Percentiles rank a stretch among this genome's conserved stretches.
Conservation (phyloP, 805 yeast species). For the Blastobotrys americana region DNA sequence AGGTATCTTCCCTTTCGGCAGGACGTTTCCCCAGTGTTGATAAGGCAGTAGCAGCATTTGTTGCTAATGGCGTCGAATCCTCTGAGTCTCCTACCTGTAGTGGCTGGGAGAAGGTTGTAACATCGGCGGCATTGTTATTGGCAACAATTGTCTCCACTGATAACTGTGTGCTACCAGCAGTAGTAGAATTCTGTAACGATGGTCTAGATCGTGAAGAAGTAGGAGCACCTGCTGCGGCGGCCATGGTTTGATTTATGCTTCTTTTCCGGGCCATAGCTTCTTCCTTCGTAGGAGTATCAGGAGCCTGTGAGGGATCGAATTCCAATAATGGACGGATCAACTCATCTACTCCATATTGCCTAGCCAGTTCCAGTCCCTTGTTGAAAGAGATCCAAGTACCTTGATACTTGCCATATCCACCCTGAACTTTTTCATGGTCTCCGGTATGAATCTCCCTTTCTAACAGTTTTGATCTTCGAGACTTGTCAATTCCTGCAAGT, state of each 20-base stretch:
- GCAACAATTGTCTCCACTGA: too few species aligned
- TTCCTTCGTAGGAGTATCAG: conserved; percentile 43
- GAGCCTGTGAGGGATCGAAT: conserved; percentile 35
- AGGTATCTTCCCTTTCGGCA: background rate
- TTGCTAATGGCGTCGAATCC: conserved; percentile 17
- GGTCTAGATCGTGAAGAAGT: conserved; percentile 4
- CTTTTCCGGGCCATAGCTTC: conserved; percentile 38
- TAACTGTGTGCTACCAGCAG: conserved; percentile 4
- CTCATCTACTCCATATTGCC: conserved; percentile 52
- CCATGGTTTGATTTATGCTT: conserved; percentile 15
- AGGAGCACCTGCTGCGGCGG: conserved; percentile 5
- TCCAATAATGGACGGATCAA: conserved; percentile 44
- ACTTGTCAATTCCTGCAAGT: conserved; percentile 60
- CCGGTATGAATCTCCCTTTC: conserved; percentile 59
- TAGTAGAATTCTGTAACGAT: conserved; percentile 5
- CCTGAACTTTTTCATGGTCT: conserved; percentile 63
- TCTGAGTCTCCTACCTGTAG: conserved; percentile 15
- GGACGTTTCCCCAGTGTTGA: conserved; percentile 14
- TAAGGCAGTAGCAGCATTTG: conserved; percentile 20
- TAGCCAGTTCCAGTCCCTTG: conserved; percentile 51
- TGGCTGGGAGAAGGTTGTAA: conserved; percentile 15
- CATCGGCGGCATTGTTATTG: background rate
- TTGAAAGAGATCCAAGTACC: conserved; percentile 71
- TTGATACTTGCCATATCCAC: conserved; percentile 68
- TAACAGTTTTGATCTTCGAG: conserved; percentile 53